Conservation (phyloP, 257 asterid genomes). For the Striga asiatica region DNA sequence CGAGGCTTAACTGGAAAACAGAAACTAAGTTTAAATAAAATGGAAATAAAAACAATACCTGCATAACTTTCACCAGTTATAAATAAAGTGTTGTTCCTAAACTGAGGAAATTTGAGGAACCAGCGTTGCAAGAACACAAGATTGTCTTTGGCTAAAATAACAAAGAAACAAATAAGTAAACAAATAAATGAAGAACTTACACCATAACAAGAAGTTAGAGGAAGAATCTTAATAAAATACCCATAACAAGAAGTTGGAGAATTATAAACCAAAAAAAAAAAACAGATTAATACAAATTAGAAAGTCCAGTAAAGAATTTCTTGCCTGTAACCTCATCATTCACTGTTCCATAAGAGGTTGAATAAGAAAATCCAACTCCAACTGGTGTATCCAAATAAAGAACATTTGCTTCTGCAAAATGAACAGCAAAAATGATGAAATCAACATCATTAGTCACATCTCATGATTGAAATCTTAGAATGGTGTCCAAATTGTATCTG, state of each 20-base stretch:
- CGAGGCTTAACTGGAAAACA: no score
- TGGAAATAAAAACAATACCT: slow-evolving; percentile 22
- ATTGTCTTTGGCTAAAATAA: slow-evolving; percentile 48
- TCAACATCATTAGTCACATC: background rate
- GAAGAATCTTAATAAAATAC: no score
- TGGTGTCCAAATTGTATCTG: no score
- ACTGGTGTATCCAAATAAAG: slow-evolving; percentile 59
- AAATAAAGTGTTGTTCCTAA: slow-evolving; percentile 35
- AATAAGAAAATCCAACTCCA: slow-evolving; percentile 66
- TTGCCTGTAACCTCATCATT: slow-evolving; percentile 53
- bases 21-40: no score
- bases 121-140: slow-evolving; percentile 49
- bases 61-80: slow-evolving; percentile 72
- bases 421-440: slow-evolving; percentile 4
- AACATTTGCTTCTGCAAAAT: slow-evolving; percentile 54
- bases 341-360: slow-evolving; percentile 37
- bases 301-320: background rate
- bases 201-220: background rate
- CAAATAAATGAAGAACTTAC: background rate
- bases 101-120: slow-evolving; percentile 52
- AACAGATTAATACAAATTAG: no score
- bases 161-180: background rate
- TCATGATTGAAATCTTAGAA: background rate
- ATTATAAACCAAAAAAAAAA: no score
- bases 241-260: background rate